Base-by-base conservation (phyloP, 2,329 filamentous ascomycete species). In the Fusarium fracticaudum region DNA sequence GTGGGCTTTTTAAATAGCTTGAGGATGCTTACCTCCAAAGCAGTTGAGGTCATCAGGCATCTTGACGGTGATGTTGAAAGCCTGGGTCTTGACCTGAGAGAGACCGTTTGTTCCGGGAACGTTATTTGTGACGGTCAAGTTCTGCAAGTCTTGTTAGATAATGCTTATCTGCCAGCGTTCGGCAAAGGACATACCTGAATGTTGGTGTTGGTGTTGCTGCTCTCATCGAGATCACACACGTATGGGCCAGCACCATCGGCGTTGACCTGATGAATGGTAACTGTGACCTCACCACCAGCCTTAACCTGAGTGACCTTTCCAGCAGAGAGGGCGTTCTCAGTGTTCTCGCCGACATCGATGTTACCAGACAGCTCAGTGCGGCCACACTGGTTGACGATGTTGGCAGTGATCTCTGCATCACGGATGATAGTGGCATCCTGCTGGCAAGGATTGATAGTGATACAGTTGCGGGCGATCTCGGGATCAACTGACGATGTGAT, bases 211-310 rank as follows among this genome's bases (percentile, higher is more conserved):
- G 79, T 77, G 77, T 85, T 87, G 74, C 85, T 84, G 20, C 83
- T 85, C 74, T 85, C 79, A 64, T 89, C 87, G 5, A 90, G 77
- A 70, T 89, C 88, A 64, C 88, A 90, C 5, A 81, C 75, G 72
- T 87, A 91, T 5, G 89, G 89, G 0, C 88, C 91, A 67, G 88
- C 91, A 66, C 91, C 91, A 74, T 93, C 91, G 43, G 85, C 85
- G 81, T 92, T 92, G 80, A 92, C 90, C 80, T 92, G 90, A 82
- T 92, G 91, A 15, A 92, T 84, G 4, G 89, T 92, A 86, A 92
- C 91, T 2, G 66, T 83, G 37, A 90, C 44, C 44, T 82, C 69
- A 43, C 81, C 82, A 37, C 88, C 88, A 4, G 82, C 73, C 71
- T 84, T 78, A 60, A 90, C 88, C 64, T 86, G 81, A 4, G 88